phyloP scores from a whole-genome alignment of 495 filamentous ascomycete genomes.

The Penicillium malachiteum region DNA sequence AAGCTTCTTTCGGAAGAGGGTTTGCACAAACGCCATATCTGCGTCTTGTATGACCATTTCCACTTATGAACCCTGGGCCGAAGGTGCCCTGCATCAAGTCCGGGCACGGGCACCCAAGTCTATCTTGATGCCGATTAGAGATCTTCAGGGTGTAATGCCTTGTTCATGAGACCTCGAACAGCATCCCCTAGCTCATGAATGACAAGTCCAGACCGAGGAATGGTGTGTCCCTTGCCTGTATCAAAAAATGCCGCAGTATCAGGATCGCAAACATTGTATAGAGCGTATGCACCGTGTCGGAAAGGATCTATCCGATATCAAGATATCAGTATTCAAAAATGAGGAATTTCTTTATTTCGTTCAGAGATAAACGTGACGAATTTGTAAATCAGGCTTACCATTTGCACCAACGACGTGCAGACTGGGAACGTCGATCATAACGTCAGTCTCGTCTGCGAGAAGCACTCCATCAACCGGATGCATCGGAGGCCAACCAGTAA shows the following conservation, averaged over 20 bases:
- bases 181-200: constrained; percentile 27
- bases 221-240: constrained; percentile 55
- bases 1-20: background rate
- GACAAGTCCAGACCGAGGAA: constrained; percentile 48
- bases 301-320: constrained; percentile 45
- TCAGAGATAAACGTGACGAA: too few species aligned
- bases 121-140: background rate
- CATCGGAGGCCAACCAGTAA: constrained; percentile 55
- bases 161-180: constrained; percentile 22
- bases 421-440: constrained; percentile 48
- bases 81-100: background rate
- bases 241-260: constrained; percentile 52
- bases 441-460: constrained; percentile 49
- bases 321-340: too few species aligned
- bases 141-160: background rate
- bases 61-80: background rate
- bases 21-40: background rate
- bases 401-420: constrained; percentile 57
- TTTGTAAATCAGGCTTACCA: constrained; percentile 10
- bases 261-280: constrained; percentile 56
- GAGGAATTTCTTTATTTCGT: too few species aligned
- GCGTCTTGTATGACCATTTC: constrained; percentile 1
- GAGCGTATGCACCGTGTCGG: constrained; percentile 48
- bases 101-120: background rate
- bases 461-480: constrained; percentile 42